phyloP scores from a whole-genome alignment of 345 rosid genomes.

The Rhodomyrtus tomentosa region DNA sequence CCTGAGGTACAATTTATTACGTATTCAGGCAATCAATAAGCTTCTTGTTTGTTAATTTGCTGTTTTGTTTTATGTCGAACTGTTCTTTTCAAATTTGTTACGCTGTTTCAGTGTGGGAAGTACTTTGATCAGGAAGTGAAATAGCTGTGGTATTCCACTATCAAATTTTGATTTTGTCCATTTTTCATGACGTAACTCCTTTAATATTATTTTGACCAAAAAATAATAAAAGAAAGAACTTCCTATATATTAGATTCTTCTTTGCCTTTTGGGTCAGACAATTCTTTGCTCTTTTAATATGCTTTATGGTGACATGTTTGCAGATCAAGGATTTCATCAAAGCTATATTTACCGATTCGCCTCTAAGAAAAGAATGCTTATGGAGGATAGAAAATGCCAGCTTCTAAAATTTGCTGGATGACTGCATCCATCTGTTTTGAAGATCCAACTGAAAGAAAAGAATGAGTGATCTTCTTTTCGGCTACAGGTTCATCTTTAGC shows the following conservation, averaged over 20 bases:
- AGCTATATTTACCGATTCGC: conserved; percentile 81
- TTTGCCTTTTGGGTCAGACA: neutral
- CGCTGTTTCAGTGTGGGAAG: neutral
- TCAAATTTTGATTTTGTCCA: neutral
- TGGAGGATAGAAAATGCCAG: conserved; percentile 58
- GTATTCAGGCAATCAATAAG: neutral
- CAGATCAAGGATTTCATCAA: conserved; percentile 77
- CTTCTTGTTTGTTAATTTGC: neutral
- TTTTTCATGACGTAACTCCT: neutral
- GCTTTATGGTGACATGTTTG: neutral
- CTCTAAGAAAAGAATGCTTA: conserved; percentile 83
- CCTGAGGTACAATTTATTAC: conserved; percentile 43
- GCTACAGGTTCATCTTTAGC: neutral
- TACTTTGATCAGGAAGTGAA: neutral
- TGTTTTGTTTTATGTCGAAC: neutral
- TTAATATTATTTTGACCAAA: no score
- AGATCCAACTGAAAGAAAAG: neutral
- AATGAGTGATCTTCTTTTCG: neutral
- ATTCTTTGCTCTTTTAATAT: neutral
- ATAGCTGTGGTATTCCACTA: neutral
- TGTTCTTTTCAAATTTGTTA: neutral
- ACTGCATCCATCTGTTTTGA: neutral
- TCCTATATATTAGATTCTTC: no score
- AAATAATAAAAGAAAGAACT: no score
- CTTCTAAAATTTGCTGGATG: conserved; percentile 8